These are phyloP conservation scores for Xylariaceae sp. DNA, from an alignment of 2,329 filamentous ascomycete species.

Conservation along the genomic window DNA sequence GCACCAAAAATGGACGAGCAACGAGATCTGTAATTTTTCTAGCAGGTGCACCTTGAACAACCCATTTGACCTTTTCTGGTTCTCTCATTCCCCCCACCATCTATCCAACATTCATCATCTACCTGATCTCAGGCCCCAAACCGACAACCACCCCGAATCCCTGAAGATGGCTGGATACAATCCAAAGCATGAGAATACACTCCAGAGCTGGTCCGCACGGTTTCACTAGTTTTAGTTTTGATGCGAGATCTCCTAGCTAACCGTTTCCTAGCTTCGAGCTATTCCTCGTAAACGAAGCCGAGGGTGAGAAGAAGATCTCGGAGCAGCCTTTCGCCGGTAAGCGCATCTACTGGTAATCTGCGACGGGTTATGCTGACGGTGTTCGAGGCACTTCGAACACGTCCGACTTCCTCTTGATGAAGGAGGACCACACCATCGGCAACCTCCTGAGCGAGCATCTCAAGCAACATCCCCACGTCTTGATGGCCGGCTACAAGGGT, in stretches of 20 bases:
- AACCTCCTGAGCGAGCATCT: conserved; percentile 88
- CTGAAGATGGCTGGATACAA: conserved; percentile 20
- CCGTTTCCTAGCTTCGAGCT: conserved; percentile 75
- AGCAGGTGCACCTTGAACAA: background rate
- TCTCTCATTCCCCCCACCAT: background rate
- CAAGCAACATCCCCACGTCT: conserved; percentile 78
- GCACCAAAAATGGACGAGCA: too few species aligned
- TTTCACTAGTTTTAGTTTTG: conserved; percentile 10
- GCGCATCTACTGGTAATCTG: conserved; percentile 34
- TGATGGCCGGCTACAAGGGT: conserved; percentile 93
- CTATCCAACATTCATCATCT: background rate
- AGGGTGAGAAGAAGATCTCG: conserved; percentile 92
- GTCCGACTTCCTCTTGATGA: conserved; percentile 93
- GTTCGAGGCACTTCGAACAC: conserved; percentile 82
- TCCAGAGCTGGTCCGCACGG: conserved; percentile 9
- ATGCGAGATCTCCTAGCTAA: conserved; percentile 24
- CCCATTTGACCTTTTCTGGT: background rate
- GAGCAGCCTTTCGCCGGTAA: conserved; percentile 86
- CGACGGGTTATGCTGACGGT: conserved; percentile 2
- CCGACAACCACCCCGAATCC: background rate
- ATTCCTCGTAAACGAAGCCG: conserved; percentile 71
- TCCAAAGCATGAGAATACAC: conserved; percentile 18
- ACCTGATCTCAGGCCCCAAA: background rate
- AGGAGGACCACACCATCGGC: conserved; percentile 94
- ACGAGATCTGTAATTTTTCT: background rate